Percentiles rank a stretch among this genome's conserved stretches.
These are phyloP conservation scores for Amaranthus cruentus DNA, from an alignment of 148 eudicot species.

Conservation along the genomic window DNA sequence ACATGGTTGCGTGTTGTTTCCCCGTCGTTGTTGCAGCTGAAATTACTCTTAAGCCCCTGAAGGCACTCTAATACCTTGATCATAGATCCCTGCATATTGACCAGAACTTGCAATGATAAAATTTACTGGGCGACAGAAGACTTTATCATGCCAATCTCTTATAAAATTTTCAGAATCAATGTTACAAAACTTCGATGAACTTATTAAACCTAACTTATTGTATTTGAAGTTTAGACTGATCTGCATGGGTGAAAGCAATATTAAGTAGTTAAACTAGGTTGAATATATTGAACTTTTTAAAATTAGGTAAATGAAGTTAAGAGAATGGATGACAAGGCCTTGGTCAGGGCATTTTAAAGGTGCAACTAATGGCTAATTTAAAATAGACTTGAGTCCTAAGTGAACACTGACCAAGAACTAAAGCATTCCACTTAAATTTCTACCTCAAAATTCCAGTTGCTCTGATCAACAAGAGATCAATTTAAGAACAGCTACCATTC, in stretches of 20 bases:
- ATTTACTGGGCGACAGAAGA: not conserved
- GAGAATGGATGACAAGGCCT: not conserved
- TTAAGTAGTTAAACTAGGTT: not conserved
- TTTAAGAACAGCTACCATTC: not conserved
- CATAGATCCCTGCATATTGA: conserved; percentile 67
- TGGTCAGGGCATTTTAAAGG: not conserved
- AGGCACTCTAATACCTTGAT: conserved; percentile 67
- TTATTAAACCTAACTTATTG: not conserved
- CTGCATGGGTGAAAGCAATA: not conserved
- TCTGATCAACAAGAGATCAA: not conserved
- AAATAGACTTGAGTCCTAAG: not conserved
- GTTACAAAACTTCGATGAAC: too few species aligned
- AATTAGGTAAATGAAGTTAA: not conserved
- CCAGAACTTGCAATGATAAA: not conserved
- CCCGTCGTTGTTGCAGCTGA: conserved; percentile 21
- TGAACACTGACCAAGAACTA: too few species aligned
- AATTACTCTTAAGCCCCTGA: conserved; percentile 45
- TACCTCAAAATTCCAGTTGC: not conserved
- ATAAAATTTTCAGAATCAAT: not conserved
- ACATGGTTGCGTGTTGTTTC: conserved; percentile 24
- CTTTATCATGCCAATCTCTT: not conserved
- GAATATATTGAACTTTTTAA: too few species aligned
- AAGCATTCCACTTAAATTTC: too few species aligned
- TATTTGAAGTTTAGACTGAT: not conserved
- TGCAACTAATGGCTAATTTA: not conserved